Evolutionary conservation across 139 green algal species (phyloP).

Genomic region (Closterium sp.): DNA sequence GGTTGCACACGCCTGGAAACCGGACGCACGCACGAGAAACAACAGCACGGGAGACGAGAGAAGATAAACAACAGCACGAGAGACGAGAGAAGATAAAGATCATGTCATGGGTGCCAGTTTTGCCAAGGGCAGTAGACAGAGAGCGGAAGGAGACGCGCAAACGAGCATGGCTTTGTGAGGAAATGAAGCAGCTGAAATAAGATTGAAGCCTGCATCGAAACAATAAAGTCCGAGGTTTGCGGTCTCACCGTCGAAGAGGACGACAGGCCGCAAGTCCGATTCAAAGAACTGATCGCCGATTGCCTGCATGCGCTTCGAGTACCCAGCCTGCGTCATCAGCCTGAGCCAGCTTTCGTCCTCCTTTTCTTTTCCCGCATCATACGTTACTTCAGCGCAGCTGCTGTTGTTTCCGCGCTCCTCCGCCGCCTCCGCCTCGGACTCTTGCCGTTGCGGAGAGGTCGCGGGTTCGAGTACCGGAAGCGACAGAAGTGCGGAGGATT

Average conservation of each 20-base stretch:
- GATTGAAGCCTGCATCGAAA: not conserved
- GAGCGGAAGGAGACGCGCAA: too few relatives aligned
- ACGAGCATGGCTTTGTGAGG: too few relatives aligned
- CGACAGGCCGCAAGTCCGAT: not conserved
- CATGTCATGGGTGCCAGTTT: too few relatives aligned
- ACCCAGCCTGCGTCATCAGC: not conserved
- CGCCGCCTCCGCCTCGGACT: not conserved
- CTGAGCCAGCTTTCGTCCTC: not conserved
- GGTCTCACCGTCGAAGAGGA: not conserved
- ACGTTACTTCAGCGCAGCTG: not conserved
- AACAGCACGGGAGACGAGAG: too few relatives aligned
- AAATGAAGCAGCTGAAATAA: too few relatives aligned
- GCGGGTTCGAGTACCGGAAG: not conserved
- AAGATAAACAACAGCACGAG: not conserved
- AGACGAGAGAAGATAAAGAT: not conserved
- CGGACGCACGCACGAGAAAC: not conserved
- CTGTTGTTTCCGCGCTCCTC: not conserved
- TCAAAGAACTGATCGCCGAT: not conserved
- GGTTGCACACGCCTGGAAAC: not conserved
- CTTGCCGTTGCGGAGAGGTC: not conserved
- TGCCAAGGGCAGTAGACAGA: too few relatives aligned
- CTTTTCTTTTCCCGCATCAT: not conserved
- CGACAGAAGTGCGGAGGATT: not conserved
- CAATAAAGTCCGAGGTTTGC: not conserved
- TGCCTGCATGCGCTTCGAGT: not conserved